Conservation (phyloP, 2,329 filamentous ascomycete genomes). For the Cryphonectria parasitica region DNA sequence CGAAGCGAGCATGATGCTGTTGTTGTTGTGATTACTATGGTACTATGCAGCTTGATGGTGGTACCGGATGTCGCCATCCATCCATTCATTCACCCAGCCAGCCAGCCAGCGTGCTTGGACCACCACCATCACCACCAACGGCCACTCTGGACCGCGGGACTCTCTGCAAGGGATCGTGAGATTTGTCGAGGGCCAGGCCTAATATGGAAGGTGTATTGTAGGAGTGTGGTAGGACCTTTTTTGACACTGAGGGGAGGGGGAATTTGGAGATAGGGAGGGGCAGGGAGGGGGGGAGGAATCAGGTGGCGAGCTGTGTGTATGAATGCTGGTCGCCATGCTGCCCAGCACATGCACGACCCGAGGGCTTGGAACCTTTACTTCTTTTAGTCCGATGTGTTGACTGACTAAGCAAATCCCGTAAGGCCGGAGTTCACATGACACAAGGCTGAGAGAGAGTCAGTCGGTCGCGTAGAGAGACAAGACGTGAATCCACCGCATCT, state of each 20-base stretch:
- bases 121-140: background rate
- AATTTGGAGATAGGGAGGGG: background rate
- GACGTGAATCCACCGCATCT: background rate
- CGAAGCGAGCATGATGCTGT: constrained; percentile 2
- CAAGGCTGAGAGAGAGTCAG: constrained; percentile 13
- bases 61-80: background rate
- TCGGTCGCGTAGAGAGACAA: background rate
- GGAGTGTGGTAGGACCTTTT: background rate
- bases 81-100: background rate
- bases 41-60: background rate
- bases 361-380: constrained; percentile 8
- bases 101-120: background rate
- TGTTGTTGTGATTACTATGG: background rate
- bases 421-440: background rate
- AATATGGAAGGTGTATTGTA: constrained; percentile 9
- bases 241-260: too few species aligned
- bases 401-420: constrained; percentile 3
- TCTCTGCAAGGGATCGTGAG: background rate
- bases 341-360: constrained; percentile 11
- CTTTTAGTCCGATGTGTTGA: background rate
- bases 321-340: background rate
- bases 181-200: background rate
- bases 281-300: too few species aligned
- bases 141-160: too few species aligned
- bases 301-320: background rate